phyloP scores from a whole-genome alignment of 2,329 filamentous ascomycete genomes.

The Ophiostoma quercus region DNA sequence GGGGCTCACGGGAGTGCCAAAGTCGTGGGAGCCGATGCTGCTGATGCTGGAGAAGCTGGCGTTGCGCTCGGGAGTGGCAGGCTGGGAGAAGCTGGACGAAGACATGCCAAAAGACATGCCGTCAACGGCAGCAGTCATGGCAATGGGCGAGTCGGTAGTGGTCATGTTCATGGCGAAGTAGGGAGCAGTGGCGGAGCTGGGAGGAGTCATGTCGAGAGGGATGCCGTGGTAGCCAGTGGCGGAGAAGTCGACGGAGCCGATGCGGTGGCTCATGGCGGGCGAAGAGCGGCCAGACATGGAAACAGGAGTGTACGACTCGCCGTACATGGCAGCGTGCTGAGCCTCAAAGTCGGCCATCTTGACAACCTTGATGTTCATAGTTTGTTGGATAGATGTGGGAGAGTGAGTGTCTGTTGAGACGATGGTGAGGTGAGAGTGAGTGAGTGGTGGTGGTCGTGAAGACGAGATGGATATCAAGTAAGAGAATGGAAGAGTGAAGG shows the following conservation, averaged over 20 bases:
- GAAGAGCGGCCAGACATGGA: slow-evolving; percentile 40
- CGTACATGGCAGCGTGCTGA: slow-evolving; percentile 34
- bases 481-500: slow-evolving; percentile 9
- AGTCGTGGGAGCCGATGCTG: slow-evolving; percentile 12
- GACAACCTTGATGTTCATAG: slow-evolving; percentile 36
- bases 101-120: slow-evolving; percentile 16
- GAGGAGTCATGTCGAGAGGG: slow-evolving; percentile 37
- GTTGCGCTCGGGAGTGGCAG: slow-evolving; percentile 26
- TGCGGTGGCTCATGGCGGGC: slow-evolving; percentile 34
- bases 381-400: background rate
- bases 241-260: slow-evolving; percentile 35
- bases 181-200: slow-evolving; percentile 30
- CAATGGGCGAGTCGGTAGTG: slow-evolving; percentile 14
- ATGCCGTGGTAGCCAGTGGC: slow-evolving; percentile 30
- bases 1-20: slow-evolving; percentile 46
- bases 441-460: background rate
- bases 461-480: background rate
- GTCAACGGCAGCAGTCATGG: slow-evolving; percentile 13
- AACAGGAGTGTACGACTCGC: slow-evolving; percentile 39
- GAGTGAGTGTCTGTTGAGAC: background rate
- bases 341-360: slow-evolving; percentile 37
- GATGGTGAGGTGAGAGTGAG: background rate
- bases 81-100: slow-evolving; percentile 19
- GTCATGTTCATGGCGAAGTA: slow-evolving; percentile 23
- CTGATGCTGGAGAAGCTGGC: slow-evolving; percentile 26